Percentiles rank a stretch among this genome's conserved stretches.
Conservation (phyloP, 441 rosid species). For the Bocquillonia castaneifolia region DNA sequence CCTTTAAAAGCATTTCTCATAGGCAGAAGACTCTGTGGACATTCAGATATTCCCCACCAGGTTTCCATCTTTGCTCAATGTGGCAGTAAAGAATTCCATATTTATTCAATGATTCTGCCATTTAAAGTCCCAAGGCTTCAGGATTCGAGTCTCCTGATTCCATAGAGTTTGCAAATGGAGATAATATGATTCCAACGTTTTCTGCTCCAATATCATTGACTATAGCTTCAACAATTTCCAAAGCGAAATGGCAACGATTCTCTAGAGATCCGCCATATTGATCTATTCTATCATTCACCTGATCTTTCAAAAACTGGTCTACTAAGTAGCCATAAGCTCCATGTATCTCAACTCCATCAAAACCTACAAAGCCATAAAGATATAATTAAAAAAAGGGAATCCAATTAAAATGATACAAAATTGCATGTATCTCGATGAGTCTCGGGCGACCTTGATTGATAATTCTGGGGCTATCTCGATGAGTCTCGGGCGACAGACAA, state of each 20-base stretch:
- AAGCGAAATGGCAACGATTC: slow-evolving; percentile 59
- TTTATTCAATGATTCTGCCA: slow-evolving; percentile 37
- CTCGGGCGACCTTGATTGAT: too few relatives aligned
- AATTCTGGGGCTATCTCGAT: too few relatives aligned
- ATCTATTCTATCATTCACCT: slow-evolving; percentile 62
- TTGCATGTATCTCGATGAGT: too few relatives aligned
- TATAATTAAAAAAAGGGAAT: neutral
- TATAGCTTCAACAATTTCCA: slow-evolving; percentile 50
- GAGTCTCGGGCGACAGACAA: too few relatives aligned
- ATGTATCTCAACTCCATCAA: slow-evolving; percentile 84
- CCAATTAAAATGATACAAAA: neutral
- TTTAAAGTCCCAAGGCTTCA: slow-evolving; percentile 50
- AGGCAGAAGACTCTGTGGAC: slow-evolving; percentile 28
- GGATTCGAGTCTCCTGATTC: slow-evolving; percentile 72
- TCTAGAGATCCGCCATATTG: slow-evolving; percentile 61
- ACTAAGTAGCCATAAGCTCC: slow-evolving; percentile 77
- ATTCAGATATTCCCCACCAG: slow-evolving; percentile 5
- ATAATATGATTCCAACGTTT: slow-evolving; percentile 52
- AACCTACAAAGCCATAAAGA: slow-evolving; percentile 31
- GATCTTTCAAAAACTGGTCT: slow-evolving; percentile 72
- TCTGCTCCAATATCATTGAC: slow-evolving; percentile 50
- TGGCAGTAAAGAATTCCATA: slow-evolving; percentile 40
- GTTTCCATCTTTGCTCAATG: slow-evolving; percentile 39
- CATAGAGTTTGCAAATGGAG: slow-evolving; percentile 63
- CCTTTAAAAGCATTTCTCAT: slow-evolving; percentile 39